These are phyloP conservation scores for Rhododendron griersonianum DNA, from an alignment of 148 eudicot genomes.

Conservation along the genomic window DNA sequence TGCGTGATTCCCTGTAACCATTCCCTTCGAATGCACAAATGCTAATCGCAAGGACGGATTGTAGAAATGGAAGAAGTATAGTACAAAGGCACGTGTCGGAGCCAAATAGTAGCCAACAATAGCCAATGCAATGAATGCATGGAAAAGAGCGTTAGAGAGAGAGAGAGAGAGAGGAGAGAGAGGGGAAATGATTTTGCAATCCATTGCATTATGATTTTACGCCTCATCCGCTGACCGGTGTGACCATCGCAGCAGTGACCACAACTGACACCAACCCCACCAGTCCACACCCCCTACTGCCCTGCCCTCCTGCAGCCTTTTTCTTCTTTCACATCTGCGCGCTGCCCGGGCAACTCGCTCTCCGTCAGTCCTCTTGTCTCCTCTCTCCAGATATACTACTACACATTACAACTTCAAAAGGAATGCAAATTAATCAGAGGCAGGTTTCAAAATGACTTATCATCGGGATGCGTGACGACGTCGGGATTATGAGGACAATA, in stretches of 20 bases:
- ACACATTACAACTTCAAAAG: too few relatives aligned
- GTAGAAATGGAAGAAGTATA: neutral
- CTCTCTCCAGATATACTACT: too few relatives aligned
- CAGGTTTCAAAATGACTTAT: too few relatives aligned
- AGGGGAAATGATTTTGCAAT: constrained; percentile 62
- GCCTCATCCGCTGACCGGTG: constrained; percentile 35
- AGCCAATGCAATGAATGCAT: neutral
- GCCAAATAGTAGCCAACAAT: too few relatives aligned
- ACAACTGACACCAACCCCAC: neutral
- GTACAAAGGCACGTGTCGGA: neutral
- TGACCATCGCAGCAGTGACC: constrained; percentile 1
- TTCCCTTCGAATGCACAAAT: too few relatives aligned
- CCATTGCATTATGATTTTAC: constrained; percentile 50
- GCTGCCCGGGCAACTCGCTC: constrained; percentile 1
- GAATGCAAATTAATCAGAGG: neutral
- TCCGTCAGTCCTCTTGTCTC: neutral
- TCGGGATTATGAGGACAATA: too few relatives aligned
- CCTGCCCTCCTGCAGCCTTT: constrained; percentile 1
- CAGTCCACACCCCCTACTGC: neutral
- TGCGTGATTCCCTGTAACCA: too few relatives aligned
- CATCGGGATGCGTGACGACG: too few relatives aligned
- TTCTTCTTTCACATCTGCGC: constrained; percentile 4
- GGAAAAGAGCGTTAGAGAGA: neutral
- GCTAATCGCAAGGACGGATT: too few relatives aligned
- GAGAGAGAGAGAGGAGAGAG: neutral